Conservation (phyloP, 2,329 filamentous ascomycete species). For the Colletotrichum sp. region DNA sequence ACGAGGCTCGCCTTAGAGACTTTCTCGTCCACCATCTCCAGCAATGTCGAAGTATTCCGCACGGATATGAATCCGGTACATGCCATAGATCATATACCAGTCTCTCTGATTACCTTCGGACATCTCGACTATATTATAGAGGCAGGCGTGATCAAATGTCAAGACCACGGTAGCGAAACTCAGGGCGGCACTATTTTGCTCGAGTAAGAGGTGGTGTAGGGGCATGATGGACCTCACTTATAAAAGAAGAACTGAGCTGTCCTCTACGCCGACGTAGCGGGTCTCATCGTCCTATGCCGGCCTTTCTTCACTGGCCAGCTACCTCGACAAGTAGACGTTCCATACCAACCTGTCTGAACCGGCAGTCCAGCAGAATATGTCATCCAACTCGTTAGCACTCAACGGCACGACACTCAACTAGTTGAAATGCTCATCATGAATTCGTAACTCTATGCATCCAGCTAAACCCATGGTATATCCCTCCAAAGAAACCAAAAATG, state of each 20-base stretch:
- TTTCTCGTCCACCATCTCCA: background rate
- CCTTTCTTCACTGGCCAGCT: background rate
- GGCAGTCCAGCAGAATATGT: background rate
- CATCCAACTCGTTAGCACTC: no score
- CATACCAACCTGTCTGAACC: no score
- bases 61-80: background rate
- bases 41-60: background rate
- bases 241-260: background rate
- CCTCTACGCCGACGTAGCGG: background rate
- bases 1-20: rapidly evolving
- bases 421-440: background rate
- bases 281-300: background rate
- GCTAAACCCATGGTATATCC: background rate
- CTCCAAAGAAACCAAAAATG: background rate
- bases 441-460: background rate
- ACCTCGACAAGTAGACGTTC: background rate
- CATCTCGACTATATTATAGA: background rate
- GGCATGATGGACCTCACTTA: background rate
- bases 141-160: background rate
- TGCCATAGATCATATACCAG: rapidly evolving
- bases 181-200: background rate
- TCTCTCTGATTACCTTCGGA: rapidly evolving
- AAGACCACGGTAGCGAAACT: no score
- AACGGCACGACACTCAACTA: no score
- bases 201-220: background rate